These are phyloP conservation scores for Epichloe sp. DNA, from an alignment of 2,329 filamentous ascomycete species.

Conservation along the genomic window DNA sequence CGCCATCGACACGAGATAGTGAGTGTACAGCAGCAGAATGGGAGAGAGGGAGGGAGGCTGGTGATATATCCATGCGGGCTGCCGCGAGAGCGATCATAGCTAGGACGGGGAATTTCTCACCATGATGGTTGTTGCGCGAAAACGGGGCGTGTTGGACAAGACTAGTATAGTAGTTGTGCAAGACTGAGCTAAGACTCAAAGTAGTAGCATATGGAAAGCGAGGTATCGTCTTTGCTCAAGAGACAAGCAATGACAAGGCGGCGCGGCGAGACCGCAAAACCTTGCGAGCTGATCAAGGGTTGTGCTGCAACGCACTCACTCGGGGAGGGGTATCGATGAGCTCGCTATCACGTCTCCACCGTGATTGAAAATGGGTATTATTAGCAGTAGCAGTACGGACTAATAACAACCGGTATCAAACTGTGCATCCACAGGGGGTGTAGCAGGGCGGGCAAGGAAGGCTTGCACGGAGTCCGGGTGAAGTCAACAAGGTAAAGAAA, in stretches of 20 bases:
- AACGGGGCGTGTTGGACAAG: slow-evolving; percentile 25
- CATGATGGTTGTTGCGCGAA: slow-evolving; percentile 30
- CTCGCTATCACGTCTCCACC: slow-evolving; percentile 21
- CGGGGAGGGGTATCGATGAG: slow-evolving; percentile 17
- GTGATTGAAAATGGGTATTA: slow-evolving; percentile 12
- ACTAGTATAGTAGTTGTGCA: slow-evolving; percentile 12
- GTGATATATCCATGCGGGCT: slow-evolving; percentile 34
- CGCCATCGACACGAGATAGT: not conserved
- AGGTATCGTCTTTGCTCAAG: slow-evolving; percentile 22
- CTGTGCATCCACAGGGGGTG: slow-evolving; percentile 7
- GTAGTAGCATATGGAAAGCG: slow-evolving; percentile 24
- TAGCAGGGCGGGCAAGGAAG: slow-evolving; percentile 1
- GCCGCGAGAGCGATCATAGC: slow-evolving; percentile 22
- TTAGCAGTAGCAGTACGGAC: not conserved
- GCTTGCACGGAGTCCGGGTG: not conserved
- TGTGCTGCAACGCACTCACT: slow-evolving; percentile 11
- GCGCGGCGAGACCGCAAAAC: slow-evolving; percentile 9
- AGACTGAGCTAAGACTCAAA: slow-evolving; percentile 19
- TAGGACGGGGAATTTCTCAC: slow-evolving; percentile 29
- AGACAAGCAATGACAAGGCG: slow-evolving; percentile 19
- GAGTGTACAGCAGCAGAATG: slow-evolving; percentile 8
- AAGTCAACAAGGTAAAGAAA: slow-evolving; percentile 9
- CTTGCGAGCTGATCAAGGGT: slow-evolving; percentile 7
- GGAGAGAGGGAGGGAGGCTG: slow-evolving; percentile 19
- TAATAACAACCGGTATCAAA: slow-evolving; percentile 2